phyloP scores from a whole-genome alignment of 139 green algal species.

The Cymbomonas tetramitiformis region DNA sequence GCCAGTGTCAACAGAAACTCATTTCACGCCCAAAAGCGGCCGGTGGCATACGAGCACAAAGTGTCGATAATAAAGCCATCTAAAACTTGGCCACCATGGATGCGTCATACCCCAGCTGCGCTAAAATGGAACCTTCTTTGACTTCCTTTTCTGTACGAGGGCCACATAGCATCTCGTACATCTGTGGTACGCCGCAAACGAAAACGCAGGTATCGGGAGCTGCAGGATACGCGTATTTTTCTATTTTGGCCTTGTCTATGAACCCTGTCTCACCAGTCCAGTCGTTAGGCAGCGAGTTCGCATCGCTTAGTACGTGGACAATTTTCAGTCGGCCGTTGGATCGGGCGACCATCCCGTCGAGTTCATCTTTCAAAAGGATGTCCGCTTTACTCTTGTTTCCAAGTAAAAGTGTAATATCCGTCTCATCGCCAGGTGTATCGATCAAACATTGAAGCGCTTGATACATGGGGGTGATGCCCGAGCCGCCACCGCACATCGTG shows the following conservation, averaged over 20 bases:
- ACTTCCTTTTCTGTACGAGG: not conserved
- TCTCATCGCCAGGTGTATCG: constrained; percentile 4
- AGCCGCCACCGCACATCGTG: constrained; percentile 8
- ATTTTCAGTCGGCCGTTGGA: constrained; percentile 1
- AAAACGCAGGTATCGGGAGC: not conserved
- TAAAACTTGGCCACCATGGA: constrained; percentile 3
- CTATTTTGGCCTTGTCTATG: not conserved
- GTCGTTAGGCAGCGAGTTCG: not conserved
- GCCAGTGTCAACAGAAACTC: too few relatives aligned
- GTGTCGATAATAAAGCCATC: too few relatives aligned
- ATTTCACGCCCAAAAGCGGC: too few relatives aligned
- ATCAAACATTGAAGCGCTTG: constrained; percentile 1
- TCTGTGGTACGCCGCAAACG: constrained; percentile 1
- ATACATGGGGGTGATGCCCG: constrained; percentile 17
- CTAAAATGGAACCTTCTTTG: not conserved
- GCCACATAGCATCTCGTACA: constrained; percentile 9
- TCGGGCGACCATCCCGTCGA: not conserved
- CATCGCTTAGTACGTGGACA: not conserved
- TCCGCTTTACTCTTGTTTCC: constrained; percentile 7
- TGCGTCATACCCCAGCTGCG: not conserved
- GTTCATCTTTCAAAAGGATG: constrained; percentile 9
- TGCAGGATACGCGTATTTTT: not conserved
- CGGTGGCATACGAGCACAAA: too few relatives aligned
- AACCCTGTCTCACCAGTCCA: constrained; percentile 1
- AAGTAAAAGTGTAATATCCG: constrained; percentile 4